A percentile compares a stretch with the other conserved stretches of the same genome.
Conservation (phyloP, 2,329 filamentous ascomycete genomes). For the Triangularia setosa region DNA sequence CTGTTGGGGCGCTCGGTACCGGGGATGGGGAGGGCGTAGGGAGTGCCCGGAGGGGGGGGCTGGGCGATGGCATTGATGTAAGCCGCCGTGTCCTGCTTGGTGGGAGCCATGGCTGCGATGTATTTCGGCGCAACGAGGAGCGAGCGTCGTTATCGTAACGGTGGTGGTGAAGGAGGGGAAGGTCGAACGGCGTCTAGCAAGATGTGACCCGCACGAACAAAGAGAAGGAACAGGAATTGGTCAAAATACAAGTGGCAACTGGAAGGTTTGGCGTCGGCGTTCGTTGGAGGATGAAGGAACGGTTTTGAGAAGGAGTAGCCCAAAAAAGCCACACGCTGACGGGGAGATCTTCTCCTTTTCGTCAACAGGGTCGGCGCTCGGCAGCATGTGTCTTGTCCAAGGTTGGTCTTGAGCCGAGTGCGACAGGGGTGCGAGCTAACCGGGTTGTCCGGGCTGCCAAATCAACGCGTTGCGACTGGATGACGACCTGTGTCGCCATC, state of each 20-base stretch:
- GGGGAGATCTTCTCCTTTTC: conserved; percentile 21
- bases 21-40: conserved; percentile 74
- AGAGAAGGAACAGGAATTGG: conserved; percentile 2
- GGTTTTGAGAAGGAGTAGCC: background rate
- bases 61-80: conserved; percentile 51
- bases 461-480: background rate
- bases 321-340: conserved; percentile 8
- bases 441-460: conserved; percentile 4
- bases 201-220: conserved; percentile 1
- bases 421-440: conserved; percentile 20
- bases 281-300: background rate
- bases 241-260: background rate
- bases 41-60: conserved; percentile 67
- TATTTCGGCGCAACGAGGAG: conserved; percentile 6
- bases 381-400: conserved; percentile 24
- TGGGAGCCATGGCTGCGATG: conserved; percentile 33
- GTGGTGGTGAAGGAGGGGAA: background rate
- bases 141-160: background rate
- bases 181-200: background rate
- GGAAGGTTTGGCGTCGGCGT: conserved; percentile 1
- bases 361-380: conserved; percentile 24
- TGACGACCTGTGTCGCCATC: background rate
- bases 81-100: conserved; percentile 33
- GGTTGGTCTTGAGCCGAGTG: conserved; percentile 20
- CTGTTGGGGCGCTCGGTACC: conserved; percentile 70